Evolutionary conservation across 768 basidiomycete species (phyloP), one percentile per base, ranked within the genome.

Genomic region (Russula abietina): DNA sequence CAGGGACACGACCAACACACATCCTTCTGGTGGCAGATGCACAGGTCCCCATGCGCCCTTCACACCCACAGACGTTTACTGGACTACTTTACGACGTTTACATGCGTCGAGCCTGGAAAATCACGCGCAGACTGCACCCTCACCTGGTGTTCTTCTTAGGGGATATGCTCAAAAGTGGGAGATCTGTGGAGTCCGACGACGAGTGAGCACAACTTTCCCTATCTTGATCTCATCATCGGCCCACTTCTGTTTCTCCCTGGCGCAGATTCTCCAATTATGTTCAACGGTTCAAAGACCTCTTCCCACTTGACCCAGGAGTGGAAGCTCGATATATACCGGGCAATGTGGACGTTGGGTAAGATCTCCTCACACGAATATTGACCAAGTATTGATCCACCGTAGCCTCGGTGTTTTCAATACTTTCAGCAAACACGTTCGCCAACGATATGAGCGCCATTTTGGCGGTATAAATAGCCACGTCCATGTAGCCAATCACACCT

Each of bases 81-180:
- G 86, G 84, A 65, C 69, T 83, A 58, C 71, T 93, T 55, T 85
- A 88, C 55, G 89, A 94, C 76, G 76, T 90, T 60, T 91, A 93
- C 70, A 77, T 95, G 62, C 82, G 89, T 41, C 93, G 93, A 75
- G 88, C 80, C 70, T 97, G 93, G 93, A 79, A 80, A 59, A 84
- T 80, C 3, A 83, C 84, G 4, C 75, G 82, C 45, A 74, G 76
- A 7, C 75, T 84, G 55, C 76, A 73, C 24, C 88, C 93, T 12
- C 83, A 95, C 70, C 80, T 76, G 10, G 83, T 96, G 3, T 75
- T 97, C 2, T 89, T 96, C 65, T 77, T 94, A 24, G 95, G 95
- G 28, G 93, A 97, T 71, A 90, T 96, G 91, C 84, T 96, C 83
- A 91, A 95, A 67, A 83, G 81, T 52, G 93, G 92, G 2, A 78